Percentiles rank a stretch among this genome's conserved stretches.
phyloP scores from a whole-genome alignment of 1,284 basidiomycete species.

The Exobasidium cylindrosporum region DNA sequence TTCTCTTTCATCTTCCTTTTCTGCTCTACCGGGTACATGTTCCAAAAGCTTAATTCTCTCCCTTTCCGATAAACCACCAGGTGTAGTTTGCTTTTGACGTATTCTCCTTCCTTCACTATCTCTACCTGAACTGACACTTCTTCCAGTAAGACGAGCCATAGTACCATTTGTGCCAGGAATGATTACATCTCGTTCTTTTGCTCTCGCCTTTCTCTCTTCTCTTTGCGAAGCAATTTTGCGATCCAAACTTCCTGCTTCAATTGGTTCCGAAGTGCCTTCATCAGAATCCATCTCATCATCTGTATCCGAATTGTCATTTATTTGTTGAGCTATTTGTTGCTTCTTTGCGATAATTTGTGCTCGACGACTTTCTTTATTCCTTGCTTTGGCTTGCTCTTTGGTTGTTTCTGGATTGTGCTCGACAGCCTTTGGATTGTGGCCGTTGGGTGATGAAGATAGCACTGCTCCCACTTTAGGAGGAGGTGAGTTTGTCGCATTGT shows the following conservation, averaged over 20 bases:
- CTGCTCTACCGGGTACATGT: constrained; percentile 45
- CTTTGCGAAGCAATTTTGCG: constrained; percentile 11
- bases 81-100: not conserved
- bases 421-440: not conserved
- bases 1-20: constrained; percentile 40
- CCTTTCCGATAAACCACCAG: constrained; percentile 24
- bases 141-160: not conserved
- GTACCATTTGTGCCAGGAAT: constrained; percentile 2
- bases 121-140: constrained; percentile 8
- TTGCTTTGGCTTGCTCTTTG: not conserved
- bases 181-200: constrained; percentile 1
- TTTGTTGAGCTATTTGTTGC: not conserved
- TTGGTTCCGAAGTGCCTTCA: constrained; percentile 22
- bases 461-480: constrained; percentile 2
- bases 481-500: not conserved
- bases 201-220: constrained; percentile 10
- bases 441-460: not conserved
- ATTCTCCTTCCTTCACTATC: not conserved
- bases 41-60: constrained; percentile 44
- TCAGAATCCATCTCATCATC: constrained; percentile 18
- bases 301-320: constrained; percentile 7
- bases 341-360: not conserved
- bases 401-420: not conserved
- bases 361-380: not conserved
- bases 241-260: constrained; percentile 7